Base-by-base conservation (phyloP, 805 yeast species). In the Cyberlindnera mrakii region DNA sequence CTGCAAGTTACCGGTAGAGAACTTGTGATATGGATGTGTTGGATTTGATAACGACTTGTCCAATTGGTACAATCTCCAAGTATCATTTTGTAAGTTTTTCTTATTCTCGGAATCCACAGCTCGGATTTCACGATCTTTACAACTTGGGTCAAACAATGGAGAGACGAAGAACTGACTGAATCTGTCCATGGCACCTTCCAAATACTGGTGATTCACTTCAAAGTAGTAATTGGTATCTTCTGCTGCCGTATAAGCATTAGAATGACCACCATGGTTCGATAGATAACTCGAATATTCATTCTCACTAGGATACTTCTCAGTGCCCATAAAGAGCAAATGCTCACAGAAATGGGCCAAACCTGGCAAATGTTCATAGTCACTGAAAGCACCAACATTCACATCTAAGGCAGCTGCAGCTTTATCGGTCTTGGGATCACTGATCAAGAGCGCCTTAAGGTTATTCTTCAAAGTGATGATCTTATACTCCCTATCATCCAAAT, bases 51-150 rank as follows among this genome's bases (percentile, higher is more conserved):
- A 67, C 40, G 82, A 73, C 64, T 86, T 85, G 43, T 85, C 90
- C 41, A 91, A 70, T 65, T 91, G 98, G 56, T 82, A 82, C 39
- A 87, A 65, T 56, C 98, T 77, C 97, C 98, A 89, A 36, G 66
- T 59, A 63, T 91, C 99, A 59, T 75, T 84, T 63, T 91, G 98
- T 41, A 93, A 68, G 60, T 91, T 91, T 67, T 93, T 91, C 62
- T 89, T 91, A 68, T 91, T 88, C 66, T 91, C 99, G 32, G 96
- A 85, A 63, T 91, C 96, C 9, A 91, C 98, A 2, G 98, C 98
- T 49, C 80, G 78, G 54, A 91, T 85, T 64, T 91, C 99, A 43
- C 97, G 74, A 58, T 89, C 96, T 58, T 88, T 86, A 58, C 96
- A 82, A 49, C 78, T 70, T 42, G 72, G 65, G 40, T 68, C 65